Conservation (phyloP, 139 green algal species). For the Picochlorum sp. region DNA sequence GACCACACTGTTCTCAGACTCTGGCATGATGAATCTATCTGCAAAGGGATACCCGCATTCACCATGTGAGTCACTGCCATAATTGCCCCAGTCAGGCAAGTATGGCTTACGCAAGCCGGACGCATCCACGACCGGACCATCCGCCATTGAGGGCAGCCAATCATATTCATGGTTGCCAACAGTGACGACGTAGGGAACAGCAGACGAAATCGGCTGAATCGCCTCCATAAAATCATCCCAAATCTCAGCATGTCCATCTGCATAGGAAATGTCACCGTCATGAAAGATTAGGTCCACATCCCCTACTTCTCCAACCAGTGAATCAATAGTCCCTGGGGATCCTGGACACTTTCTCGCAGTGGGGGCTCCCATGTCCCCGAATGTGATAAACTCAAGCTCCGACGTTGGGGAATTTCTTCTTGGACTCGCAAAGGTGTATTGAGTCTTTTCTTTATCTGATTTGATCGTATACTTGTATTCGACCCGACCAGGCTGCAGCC, state of each 20-base stretch:
- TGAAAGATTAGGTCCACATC: constrained; percentile 21
- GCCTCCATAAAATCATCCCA: constrained; percentile 70
- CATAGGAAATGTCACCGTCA: constrained; percentile 55
- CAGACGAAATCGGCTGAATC: constrained; percentile 36
- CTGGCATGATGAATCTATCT: constrained; percentile 30
- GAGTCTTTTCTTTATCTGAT: not conserved
- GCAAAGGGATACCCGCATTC: constrained; percentile 65
- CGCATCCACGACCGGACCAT: not conserved
- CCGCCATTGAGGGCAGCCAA: constrained; percentile 44
- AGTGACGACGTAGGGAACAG: constrained; percentile 56
- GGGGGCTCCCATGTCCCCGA: constrained; percentile 1
- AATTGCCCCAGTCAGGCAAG: constrained; percentile 8
- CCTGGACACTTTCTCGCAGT: not conserved
- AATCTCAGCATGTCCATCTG: constrained; percentile 40
- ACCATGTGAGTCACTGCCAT: constrained; percentile 38
- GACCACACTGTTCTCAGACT: constrained; percentile 18
- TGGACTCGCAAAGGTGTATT: not conserved
- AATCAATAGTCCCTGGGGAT: not conserved
- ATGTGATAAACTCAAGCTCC: not conserved
- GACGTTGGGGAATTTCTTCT: not conserved
- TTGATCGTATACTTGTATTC: too few species aligned
- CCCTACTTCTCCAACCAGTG: not conserved
- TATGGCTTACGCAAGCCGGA: not conserved
- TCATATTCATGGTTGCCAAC: constrained; percentile 79
- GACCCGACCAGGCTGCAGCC: too few species aligned